Evolutionary conservation across 495 filamentous ascomycete genomes (phyloP).

Genomic region (Stereocaulon alpinum): DNA sequence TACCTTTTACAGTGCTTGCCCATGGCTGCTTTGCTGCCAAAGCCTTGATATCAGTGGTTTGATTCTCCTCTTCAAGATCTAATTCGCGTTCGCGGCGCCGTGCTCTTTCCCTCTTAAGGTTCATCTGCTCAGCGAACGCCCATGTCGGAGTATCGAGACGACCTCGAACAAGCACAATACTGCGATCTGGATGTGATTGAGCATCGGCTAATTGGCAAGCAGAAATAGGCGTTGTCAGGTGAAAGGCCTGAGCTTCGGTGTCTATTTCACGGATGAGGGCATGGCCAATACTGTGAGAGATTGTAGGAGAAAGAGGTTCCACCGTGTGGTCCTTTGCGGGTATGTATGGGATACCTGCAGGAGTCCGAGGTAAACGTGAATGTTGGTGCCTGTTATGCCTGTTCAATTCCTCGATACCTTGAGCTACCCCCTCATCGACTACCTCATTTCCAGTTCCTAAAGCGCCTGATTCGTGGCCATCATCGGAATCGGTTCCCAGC

Average conservation of each 20-base stretch:
- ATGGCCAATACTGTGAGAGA: slow-evolving; percentile 39
- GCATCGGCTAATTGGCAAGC: slow-evolving; percentile 19
- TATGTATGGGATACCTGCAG: slow-evolving; percentile 33
- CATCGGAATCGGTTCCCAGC: background rate
- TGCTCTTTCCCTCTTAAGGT: slow-evolving; percentile 11
- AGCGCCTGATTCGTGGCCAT: background rate
- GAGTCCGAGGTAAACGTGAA: slow-evolving; percentile 27
- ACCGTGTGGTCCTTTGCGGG: slow-evolving; percentile 31
- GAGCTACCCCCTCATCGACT: background rate
- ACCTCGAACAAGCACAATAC: slow-evolving; percentile 43
- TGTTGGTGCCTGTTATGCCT: background rate
- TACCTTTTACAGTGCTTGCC: slow-evolving; percentile 19
- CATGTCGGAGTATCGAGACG: slow-evolving; percentile 43
- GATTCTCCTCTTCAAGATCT: slow-evolving; percentile 15
- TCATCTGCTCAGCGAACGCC: slow-evolving; percentile 29
- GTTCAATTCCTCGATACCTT: background rate
- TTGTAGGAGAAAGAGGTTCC: slow-evolving; percentile 33
- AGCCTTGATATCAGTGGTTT: slow-evolving; percentile 4
- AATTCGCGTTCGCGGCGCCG: slow-evolving; percentile 6
- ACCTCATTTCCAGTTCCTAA: background rate
- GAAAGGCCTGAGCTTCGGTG: slow-evolving; percentile 28
- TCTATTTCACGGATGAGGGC: slow-evolving; percentile 44
- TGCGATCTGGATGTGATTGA: slow-evolving; percentile 26
- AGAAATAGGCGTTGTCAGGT: slow-evolving; percentile 41
- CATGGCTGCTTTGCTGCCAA: slow-evolving; percentile 23